phyloP scores from a whole-genome alignment of 1,284 basidiomycete species.

The Schizopora paradoxa region DNA sequence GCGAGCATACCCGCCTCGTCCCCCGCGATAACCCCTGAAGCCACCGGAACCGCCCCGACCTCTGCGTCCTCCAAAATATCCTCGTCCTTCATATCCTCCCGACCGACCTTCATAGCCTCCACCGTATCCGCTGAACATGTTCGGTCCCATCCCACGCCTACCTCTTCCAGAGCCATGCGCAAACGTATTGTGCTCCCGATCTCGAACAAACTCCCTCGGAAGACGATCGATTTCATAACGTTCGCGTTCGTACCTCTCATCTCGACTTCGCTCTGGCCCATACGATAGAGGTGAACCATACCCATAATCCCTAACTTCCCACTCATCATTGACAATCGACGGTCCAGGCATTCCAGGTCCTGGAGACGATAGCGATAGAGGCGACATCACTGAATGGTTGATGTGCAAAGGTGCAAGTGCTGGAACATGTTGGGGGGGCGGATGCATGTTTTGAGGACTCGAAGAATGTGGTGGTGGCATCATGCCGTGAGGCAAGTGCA shows the following conservation, averaged over 20 bases:
- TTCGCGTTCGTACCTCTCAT: slow-evolving; percentile 27
- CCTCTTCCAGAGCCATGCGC: slow-evolving; percentile 2
- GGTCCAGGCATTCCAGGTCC: slow-evolving; percentile 10
- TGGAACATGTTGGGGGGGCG: slow-evolving; percentile 11
- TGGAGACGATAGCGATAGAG: slow-evolving; percentile 20
- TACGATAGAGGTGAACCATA: slow-evolving; percentile 43
- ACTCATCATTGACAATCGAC: slow-evolving; percentile 33
- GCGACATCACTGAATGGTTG: slow-evolving; percentile 16
- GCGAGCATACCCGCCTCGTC: not conserved
- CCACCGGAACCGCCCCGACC: slow-evolving; percentile 20
- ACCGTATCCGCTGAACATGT: slow-evolving; percentile 8
- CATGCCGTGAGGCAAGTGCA: slow-evolving; percentile 1
- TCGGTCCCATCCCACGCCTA: slow-evolving; percentile 6
- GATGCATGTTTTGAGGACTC: slow-evolving; percentile 14
- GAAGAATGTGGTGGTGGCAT: slow-evolving; percentile 4
- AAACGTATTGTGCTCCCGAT: not conserved
- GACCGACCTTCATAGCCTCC: slow-evolving; percentile 22
- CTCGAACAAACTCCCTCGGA: slow-evolving; percentile 17
- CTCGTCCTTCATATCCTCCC: slow-evolving; percentile 29
- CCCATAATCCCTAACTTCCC: slow-evolving; percentile 57
- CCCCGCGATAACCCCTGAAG: slow-evolving; percentile 29
- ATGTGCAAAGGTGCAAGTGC: slow-evolving; percentile 12
- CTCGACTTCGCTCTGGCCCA: slow-evolving; percentile 26
- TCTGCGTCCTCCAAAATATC: slow-evolving; percentile 23
- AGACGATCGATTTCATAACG: slow-evolving; percentile 1